Conservation (phyloP, 164 flowering plant genomes). For the Macadamia integrifolia region DNA sequence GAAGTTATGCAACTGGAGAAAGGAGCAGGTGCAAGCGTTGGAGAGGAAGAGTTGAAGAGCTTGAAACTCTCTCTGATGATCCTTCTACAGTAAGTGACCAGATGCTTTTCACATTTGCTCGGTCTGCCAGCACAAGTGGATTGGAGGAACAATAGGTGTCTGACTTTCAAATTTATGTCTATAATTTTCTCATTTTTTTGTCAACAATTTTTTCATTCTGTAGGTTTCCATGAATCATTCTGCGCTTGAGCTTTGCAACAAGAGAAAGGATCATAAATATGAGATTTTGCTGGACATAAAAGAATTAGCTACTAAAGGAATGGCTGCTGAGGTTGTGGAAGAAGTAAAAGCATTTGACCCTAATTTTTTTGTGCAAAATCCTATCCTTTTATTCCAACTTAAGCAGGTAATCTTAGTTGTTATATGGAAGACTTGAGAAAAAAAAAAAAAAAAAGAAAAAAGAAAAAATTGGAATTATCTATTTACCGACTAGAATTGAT, state of each 20-base stretch:
- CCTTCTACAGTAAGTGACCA: slow-evolving; percentile 27
- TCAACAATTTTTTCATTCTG: slow-evolving; percentile 8
- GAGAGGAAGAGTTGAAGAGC: slow-evolving; percentile 72
- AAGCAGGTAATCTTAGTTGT: slow-evolving; percentile 55
- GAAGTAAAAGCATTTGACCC: slow-evolving; percentile 77
- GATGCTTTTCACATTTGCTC: slow-evolving; percentile 18
- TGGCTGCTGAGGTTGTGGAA: slow-evolving; percentile 88
- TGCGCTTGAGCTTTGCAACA: slow-evolving; percentile 11
- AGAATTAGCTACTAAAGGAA: slow-evolving; percentile 71
- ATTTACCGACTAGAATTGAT: background rate
- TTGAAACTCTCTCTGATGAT: slow-evolving; percentile 23
- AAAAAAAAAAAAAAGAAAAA: too few relatives aligned
- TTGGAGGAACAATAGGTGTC: slow-evolving; percentile 34
- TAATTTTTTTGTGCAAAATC: slow-evolving; percentile 67
- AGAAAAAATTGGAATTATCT: too few relatives aligned
- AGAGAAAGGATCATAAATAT: slow-evolving; percentile 42
- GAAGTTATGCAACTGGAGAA: slow-evolving; percentile 48
- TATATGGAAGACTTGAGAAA: slow-evolving; percentile 1
- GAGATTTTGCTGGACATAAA: slow-evolving; percentile 75
- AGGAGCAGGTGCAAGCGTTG: slow-evolving; percentile 82
- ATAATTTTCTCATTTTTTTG: background rate
- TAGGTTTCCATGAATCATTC: slow-evolving; percentile 35
- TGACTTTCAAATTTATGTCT: background rate
- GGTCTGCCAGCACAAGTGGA: slow-evolving; percentile 5
- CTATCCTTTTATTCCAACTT: slow-evolving; percentile 69